A percentile compares a stretch with the other conserved stretches of the same genome.
Conservation (phyloP, 805 yeast genomes). For the Jamesozyma gamospora region DNA sequence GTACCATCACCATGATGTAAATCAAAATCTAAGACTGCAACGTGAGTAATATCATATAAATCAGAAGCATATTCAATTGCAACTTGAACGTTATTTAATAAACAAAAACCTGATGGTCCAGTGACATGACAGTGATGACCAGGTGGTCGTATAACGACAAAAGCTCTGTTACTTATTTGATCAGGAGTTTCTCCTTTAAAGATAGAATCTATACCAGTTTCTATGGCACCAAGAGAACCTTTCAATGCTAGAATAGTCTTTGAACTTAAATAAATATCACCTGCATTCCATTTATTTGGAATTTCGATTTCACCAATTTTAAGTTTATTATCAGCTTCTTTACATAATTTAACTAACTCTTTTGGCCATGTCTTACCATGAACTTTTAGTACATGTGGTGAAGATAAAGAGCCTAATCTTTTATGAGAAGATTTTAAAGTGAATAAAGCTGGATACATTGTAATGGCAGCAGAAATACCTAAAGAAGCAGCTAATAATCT, state of each 20-base stretch:
- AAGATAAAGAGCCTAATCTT: constrained; percentile 38
- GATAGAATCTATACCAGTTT: constrained; percentile 53
- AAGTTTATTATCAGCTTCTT: constrained; percentile 46
- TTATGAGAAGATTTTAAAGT: constrained; percentile 33
- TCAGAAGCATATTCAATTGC: constrained; percentile 68
- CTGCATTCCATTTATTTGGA: constrained; percentile 73
- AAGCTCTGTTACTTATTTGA: constrained; percentile 37
- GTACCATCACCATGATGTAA: constrained; percentile 86
- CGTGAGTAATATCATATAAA: constrained; percentile 59
- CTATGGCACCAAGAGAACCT: constrained; percentile 71
- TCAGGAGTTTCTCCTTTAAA: constrained; percentile 30
- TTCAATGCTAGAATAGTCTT: constrained; percentile 59
- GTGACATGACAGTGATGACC: constrained; percentile 83
- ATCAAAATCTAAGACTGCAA: constrained; percentile 73
- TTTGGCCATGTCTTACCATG: constrained; percentile 73
- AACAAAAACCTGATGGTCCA: constrained; percentile 77
- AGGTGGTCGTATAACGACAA: constrained; percentile 68
- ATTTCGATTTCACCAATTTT: constrained; percentile 52
- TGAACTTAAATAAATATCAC: constrained; percentile 66
- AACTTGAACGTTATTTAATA: constrained; percentile 72
- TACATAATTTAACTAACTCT: constrained; percentile 46
- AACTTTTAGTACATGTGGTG: constrained; percentile 54
- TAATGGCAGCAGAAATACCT: constrained; percentile 66
- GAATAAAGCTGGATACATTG: constrained; percentile 55
- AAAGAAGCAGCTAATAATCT: constrained; percentile 65